Base-by-base conservation (phyloP, 1,284 basidiomycete genomes). In the Mycosarcoma mackinlayi region DNA sequence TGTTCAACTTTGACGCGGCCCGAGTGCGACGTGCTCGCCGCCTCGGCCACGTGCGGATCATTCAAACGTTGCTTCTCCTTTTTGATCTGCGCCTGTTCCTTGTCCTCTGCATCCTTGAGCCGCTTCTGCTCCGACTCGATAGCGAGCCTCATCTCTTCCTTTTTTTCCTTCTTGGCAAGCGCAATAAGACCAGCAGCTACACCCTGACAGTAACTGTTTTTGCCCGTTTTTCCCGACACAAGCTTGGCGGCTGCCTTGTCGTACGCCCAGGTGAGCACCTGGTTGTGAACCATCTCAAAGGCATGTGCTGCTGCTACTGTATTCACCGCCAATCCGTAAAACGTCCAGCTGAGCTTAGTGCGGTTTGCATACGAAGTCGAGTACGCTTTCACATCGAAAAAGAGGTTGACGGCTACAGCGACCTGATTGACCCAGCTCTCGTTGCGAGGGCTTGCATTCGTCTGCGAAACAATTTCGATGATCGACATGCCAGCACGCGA, bases 241-340 rank as follows among this genome's bases (percentile, higher is more conserved):
- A 39, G n/a, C 25, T 58, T 62, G 0, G 23, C 18, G 0, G 23
- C 52, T 3, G 55, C 52, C 46, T 67, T 65, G 27, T 72, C 50
- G 3, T 25, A 42, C 11, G 61, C 61, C 69, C 70, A 77, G 2
- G 67, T 69, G 10, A 75, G 40, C 18, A 75, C 61, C 46, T 68
- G 69, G 30, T 77, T 76, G 53, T 69, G 64, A 10, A 73, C 73
- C 66, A 76, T 76, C 48, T 77, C 75, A 25, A 77, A 77, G 6
- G 73, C 73, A 24, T 63, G 40, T 6, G 64, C 75, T 1, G 75
- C 75, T 9, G 75, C 73, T 6, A 73, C 69, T 13, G 73, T 77
- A 41, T 77, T 77, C 18, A 60, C 19, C 10, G 73, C 64, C 14
- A 77, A 37, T 2, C 75, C 73, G 41, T 76, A 76, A 27, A 76